Base-by-base conservation (phyloP, 1,284 basidiomycete genomes). In the Cutaneotrichosporon sp. region DNA sequence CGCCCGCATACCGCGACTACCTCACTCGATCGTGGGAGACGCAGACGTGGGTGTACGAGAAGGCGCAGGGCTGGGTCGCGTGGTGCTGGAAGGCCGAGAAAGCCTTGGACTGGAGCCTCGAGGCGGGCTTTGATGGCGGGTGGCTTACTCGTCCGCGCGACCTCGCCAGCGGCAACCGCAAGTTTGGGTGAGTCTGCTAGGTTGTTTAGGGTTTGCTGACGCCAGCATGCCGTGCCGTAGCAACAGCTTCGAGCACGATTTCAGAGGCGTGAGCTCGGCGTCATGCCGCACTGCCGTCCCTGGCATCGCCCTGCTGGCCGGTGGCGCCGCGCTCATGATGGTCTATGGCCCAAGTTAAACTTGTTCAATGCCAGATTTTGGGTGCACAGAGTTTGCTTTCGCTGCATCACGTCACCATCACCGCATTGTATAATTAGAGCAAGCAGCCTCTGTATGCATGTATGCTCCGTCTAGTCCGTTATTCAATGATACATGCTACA, bases 1-100 rank as follows among this genome's bases (percentile, higher is more conserved):
- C 87, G 72, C 74, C 84, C 5, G 84, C 82, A 60, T 97, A 92
- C 83, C 92, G 91, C 83, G 85, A 85, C 1, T 90, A 89, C 83
- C 82, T 97, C 58, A 82, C 88, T 38, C 84, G 88, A 73, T 87
- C 85, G 74, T 97, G 90, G 86, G 92, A 95, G 76, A 89, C 91
- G 0, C 94, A 96, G 75, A 83, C 83, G 36, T 74, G 77, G 65
- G 72, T 72, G 18, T 82, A 81, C 62, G 81, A 83, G 64, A 69
- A 75, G 56, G 79, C 74, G 11, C 73, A 72, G 64, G 71, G 76
- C 1, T 78, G 73, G 70, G 66, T 76, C 42, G 70, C 70, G 64
- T 76, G 76, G 76, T 73, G 72, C 0, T 80, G 78, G 78, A 76
- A 77, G 66, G 77, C 77, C 16, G 79, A 80, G 63, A 56, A 66